Base-by-base conservation (phyloP, 108 stramenopile species). In the Fragilariopsis cylindrus region DNA sequence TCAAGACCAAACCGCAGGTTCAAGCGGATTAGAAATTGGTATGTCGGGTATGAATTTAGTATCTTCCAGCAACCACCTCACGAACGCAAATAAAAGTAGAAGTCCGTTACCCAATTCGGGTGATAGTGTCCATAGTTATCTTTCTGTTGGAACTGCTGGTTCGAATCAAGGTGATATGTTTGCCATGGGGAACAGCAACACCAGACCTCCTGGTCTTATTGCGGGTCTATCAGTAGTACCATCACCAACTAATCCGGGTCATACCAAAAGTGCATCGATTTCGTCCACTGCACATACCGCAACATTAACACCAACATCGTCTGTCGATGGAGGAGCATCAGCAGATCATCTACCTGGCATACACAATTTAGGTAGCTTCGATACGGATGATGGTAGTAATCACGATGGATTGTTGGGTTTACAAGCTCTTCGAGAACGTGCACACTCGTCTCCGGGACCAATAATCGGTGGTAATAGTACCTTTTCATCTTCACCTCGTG, bases 301-400 rank as follows among this genome's bases (percentile, higher is more conserved):
- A 42, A 78, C 82, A 11, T 67, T 84, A 11, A 84, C 80, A 18
- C 81, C 81, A 6, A 82, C 76, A 15, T 87, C 82, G 6, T 87
- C 86, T 9, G 48, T 84, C 7, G 81, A 82, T 50, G 80, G 77
- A 49, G 71, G 70, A 50, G 65, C 71, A 9, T n/a, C 60, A 58
- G 43, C n/a, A 60, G 50, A 48, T 21, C 50, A 75, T 55, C 15
- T 48, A n/a, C 71, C 69, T 3, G 54, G 69, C 12, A 70, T 55
- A 40, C 6, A 13, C 54, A 53, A 12, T 55, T 46, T 56, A 13
- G 52, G 65, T 13, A 66, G 70, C 13, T 69, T 48, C 60, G 70
- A 67, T 50, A 76, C 76, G 13, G 57, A 52, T 7, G 72, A 70
- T 6, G 66, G 66, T 21, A 69, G 81, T 60, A 60, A 62, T 12